Evolutionary conservation across 139 green algal genomes (phyloP).

Genomic region (Picochlorum sp.): DNA sequence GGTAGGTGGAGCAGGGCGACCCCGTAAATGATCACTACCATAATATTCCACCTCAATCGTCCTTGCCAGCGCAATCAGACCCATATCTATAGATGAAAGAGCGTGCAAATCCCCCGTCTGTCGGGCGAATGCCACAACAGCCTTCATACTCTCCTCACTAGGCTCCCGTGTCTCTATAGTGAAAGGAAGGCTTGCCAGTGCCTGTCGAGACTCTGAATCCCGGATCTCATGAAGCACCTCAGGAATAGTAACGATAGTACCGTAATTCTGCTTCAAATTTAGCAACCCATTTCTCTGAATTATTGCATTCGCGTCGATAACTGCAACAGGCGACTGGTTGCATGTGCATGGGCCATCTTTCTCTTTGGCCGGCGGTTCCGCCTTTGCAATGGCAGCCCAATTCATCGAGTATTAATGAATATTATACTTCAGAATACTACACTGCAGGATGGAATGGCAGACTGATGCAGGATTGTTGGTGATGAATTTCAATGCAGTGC

Average conservation of each 20-base stretch:
- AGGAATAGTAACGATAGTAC: slow-evolving; percentile 57
- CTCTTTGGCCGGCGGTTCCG: slow-evolving; percentile 6
- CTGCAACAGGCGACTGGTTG: slow-evolving; percentile 17
- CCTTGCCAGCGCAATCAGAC: slow-evolving; percentile 74
- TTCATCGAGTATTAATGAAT: neutral
- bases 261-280: slow-evolving; percentile 19
- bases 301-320: slow-evolving; percentile 85
- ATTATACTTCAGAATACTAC: too few species aligned
- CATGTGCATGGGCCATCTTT: neutral
- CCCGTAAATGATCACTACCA: slow-evolving; percentile 47
- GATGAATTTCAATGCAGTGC: too few species aligned
- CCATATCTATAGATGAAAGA: slow-evolving; percentile 70
- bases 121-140: slow-evolving; percentile 72
- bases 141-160: slow-evolving; percentile 54
- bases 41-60: slow-evolving; percentile 64
- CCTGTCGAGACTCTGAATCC: slow-evolving; percentile 58
- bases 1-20: slow-evolving; percentile 26
- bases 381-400: slow-evolving; percentile 35
- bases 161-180: slow-evolving; percentile 54
- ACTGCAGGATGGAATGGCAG: too few species aligned
- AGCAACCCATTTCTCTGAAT: slow-evolving; percentile 60
- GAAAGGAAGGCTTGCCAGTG: slow-evolving; percentile 52
- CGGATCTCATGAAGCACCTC: slow-evolving; percentile 72
- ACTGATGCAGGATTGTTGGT: too few species aligned
- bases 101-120: slow-evolving; percentile 78